phyloP scores from a whole-genome alignment of 2,329 filamentous ascomycete genomes.

The Cladophialophora psammophila region DNA sequence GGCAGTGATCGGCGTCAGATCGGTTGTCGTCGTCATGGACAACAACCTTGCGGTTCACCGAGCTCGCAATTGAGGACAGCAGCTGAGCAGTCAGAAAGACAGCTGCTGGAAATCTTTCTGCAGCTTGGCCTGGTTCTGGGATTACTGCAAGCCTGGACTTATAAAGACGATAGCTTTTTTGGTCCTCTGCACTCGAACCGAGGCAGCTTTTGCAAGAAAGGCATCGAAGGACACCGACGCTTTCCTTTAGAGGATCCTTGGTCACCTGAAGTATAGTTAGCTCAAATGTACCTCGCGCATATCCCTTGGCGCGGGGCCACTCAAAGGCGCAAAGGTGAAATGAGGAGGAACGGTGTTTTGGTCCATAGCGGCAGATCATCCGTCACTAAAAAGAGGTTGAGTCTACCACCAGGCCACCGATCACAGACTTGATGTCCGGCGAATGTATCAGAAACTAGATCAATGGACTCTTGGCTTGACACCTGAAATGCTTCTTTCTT shows the following conservation, averaged over 20 bases:
- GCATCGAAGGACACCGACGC: conserved; percentile 45
- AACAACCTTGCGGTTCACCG: conserved; percentile 63
- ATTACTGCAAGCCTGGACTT: conserved; percentile 56
- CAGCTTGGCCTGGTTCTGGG: conserved; percentile 40
- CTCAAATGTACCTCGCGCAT: conserved; percentile 47
- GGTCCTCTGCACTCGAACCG: conserved; percentile 40
- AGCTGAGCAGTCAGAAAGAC: conserved; percentile 62
- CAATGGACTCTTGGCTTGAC: conserved; percentile 46
- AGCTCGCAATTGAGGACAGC: conserved; percentile 62
- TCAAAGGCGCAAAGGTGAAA: conserved; percentile 39
- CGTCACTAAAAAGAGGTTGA: conserved; percentile 41
- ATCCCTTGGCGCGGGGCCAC: conserved; percentile 46
- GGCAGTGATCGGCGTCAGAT: conserved; percentile 11
- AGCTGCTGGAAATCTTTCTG: conserved; percentile 45
- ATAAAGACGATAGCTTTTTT: conserved; percentile 48
- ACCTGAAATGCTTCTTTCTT: conserved; percentile 63
- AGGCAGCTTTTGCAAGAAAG: conserved; percentile 48
- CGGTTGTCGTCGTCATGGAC: conserved; percentile 49
- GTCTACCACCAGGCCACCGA: conserved; percentile 22
- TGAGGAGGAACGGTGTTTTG: conserved; percentile 23
- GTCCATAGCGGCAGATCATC: conserved; percentile 43
- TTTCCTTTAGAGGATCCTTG: conserved; percentile 32
- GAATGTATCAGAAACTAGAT: conserved; percentile 66
- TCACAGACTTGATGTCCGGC: conserved; percentile 57
- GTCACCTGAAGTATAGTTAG: conserved; percentile 23